Evolutionary conservation across 495 filamentous ascomycete genomes (phyloP).

Genomic region (Tricharina praecox): DNA sequence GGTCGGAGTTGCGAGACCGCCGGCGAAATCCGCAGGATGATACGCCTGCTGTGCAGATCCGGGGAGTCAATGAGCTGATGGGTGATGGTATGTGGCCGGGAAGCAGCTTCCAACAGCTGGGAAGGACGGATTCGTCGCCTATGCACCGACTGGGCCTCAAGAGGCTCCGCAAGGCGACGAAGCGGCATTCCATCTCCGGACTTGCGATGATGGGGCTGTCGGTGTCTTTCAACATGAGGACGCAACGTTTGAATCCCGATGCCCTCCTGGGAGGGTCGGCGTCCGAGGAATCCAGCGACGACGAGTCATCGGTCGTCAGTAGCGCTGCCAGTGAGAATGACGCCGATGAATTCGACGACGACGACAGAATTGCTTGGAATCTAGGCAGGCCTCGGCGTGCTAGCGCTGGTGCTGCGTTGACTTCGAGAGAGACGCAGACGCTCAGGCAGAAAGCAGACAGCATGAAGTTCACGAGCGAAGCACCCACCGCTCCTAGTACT

Average conservation of each 20-base stretch:
- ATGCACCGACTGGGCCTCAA: conserved; percentile 34
- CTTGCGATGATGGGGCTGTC: conserved; percentile 42
- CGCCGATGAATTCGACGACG: conserved; percentile 29
- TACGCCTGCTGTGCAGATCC: neutral
- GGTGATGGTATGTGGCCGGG: conserved; percentile 35
- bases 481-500: no score
- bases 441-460: no score
- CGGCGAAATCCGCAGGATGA: neutral
- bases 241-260: conserved; percentile 50
- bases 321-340: conserved; percentile 38
- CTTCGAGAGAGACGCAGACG: neutral
- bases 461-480: no score
- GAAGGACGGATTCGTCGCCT: conserved; percentile 22
- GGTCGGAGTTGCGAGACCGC: conserved; percentile 48
- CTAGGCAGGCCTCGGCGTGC: conserved; percentile 16
- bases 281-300: conserved; percentile 30
- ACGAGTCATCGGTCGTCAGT: conserved; percentile 31
- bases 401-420: conserved; percentile 13
- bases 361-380: conserved; percentile 9
- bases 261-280: conserved; percentile 40
- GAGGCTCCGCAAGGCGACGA: conserved; percentile 31
- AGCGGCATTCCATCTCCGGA: conserved; percentile 46
- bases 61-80: conserved; percentile 18
- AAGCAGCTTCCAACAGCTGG: conserved; percentile 36
- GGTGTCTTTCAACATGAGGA: conserved; percentile 54